These are phyloP conservation scores for Sugiyamaella americana DNA, from an alignment of 805 yeast genomes.

Conservation along the genomic window DNA sequence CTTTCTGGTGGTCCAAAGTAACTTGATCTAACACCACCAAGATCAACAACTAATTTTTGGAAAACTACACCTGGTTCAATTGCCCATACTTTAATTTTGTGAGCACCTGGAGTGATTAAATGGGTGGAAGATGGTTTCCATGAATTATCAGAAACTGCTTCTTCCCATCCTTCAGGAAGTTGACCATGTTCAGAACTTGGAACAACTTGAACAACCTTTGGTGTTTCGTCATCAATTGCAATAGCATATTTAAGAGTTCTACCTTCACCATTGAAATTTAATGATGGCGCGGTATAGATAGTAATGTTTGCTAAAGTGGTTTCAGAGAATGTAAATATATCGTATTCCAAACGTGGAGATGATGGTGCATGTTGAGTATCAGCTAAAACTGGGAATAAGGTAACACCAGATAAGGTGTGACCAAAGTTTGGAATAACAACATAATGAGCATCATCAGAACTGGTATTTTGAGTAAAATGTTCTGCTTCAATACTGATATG, in stretches of 20 bases:
- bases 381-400: constrained; percentile 12
- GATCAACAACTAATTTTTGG: constrained; percentile 18
- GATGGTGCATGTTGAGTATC: constrained; percentile 3
- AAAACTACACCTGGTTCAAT: constrained; percentile 16
- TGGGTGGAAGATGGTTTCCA: constrained; percentile 9
- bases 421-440: constrained; percentile 11
- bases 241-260: constrained; percentile 26
- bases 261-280: constrained; percentile 22
- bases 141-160: constrained; percentile 15
- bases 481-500: constrained; percentile 17
- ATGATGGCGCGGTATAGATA: constrained; percentile 23
- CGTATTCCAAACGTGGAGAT: constrained; percentile 13
- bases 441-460: constrained; percentile 6
- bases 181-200: constrained; percentile 5
- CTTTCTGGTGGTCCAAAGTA: constrained; percentile 18
- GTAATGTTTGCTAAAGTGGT: constrained; percentile 18
- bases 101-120: constrained; percentile 11
- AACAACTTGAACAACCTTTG: constrained; percentile 25
- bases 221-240: constrained; percentile 25
- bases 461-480: constrained; percentile 3
- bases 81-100: constrained; percentile 16
- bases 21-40: constrained; percentile 17
- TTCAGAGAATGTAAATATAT: constrained; percentile 7
- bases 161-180: constrained; percentile 16
- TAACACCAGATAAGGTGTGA: constrained; percentile 15